Evolutionary conservation across 352 stramenopile species (phyloP), one percentile per base, ranked within the genome.

Genomic region (Blastocystis sp.): DNA sequence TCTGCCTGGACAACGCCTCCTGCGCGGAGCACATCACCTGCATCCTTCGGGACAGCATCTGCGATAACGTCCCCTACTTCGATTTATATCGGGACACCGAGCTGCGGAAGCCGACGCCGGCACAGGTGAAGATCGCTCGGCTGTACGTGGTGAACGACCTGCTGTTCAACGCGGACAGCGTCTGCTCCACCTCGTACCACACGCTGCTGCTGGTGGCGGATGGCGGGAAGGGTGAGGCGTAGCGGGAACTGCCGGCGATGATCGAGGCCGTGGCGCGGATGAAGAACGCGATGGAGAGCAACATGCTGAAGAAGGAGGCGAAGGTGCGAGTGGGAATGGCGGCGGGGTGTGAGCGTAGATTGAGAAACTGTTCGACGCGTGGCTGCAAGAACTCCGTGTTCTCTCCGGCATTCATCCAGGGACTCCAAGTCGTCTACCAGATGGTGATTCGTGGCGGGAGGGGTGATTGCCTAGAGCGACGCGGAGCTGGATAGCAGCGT

Each of bases 21-120:
- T 84, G 53, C 45, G 74, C 74, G 21, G 74, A 84, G 60, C 74
- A 84, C 61, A 84, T 84, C 41, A 59, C 66, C 21, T 84, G 74
- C 43, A 67, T 66, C 34, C 34, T 84, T 10, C 74, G 74, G 34
- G 74, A 84, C 74, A 84, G 74, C 56, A 84, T 84, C 23, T 84
- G 74, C 45, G 74, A 62, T 14, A 70, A 66, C 48, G 52, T 84
- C 53, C 74, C 74, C 21, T 84, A 84, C 56, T 53, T 84, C 10
- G 40, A 52, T 7, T 10, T 67, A 2, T 67, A 28, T 21, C 74
- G 66, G 38, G 40, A 76, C 19, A 17, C 5, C 48, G 48, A 56
- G 5, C 5, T 0, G 5, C 5, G 5, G 5, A 56, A 56, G 48
- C 48, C 48, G 5, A 17, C 14, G 5, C 48, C 48, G 0, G 28